A percentile compares a stretch with the other conserved stretches of the same genome.
Evolutionary conservation across 345 rosid genomes (phyloP).

Genomic region (Lagerstroemia speciosa): DNA sequence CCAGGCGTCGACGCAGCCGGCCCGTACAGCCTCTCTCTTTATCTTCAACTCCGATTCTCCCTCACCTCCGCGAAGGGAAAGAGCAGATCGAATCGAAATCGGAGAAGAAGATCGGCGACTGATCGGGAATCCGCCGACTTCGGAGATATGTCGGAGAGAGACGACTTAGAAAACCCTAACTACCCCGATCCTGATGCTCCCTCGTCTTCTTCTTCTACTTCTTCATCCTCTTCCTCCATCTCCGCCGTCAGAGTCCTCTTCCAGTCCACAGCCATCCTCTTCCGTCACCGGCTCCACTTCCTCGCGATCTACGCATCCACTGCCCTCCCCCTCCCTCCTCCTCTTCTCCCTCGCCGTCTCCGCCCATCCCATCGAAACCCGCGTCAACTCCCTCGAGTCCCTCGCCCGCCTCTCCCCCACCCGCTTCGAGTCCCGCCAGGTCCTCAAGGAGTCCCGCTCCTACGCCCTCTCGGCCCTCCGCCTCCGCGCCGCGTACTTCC

Average conservation of each 20-base stretch:
- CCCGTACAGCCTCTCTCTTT: too few species aligned
- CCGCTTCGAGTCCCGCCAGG: slow-evolving; percentile 53
- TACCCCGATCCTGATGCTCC: too few species aligned
- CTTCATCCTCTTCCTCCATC: neutral
- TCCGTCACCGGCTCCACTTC: slow-evolving; percentile 37
- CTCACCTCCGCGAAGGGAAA: neutral
- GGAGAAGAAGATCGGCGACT: neutral
- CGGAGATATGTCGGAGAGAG: slow-evolving; percentile 14
- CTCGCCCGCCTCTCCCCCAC: slow-evolving; percentile 38
- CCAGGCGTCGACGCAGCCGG: too few species aligned
- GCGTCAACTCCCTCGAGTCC: slow-evolving; percentile 47
- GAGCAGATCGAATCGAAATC: neutral
- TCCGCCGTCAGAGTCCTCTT: slow-evolving; percentile 16
- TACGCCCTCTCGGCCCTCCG: slow-evolving; percentile 46
- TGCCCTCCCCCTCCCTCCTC: slow-evolving; percentile 53
- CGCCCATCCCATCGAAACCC: slow-evolving; percentile 38
- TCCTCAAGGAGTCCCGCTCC: slow-evolving; percentile 56
- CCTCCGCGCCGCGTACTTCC: slow-evolving; percentile 29
- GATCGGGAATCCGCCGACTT: neutral
- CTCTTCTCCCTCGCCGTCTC: slow-evolving; percentile 43
- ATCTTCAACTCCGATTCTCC: neutral
- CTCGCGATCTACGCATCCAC: slow-evolving; percentile 32
- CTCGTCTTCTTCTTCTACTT: neutral
- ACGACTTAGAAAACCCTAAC: neutral
- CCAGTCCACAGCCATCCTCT: slow-evolving; percentile 35